Conservation (phyloP, 2,329 filamentous ascomycete species). For the Neonectria neomacrospora region DNA sequence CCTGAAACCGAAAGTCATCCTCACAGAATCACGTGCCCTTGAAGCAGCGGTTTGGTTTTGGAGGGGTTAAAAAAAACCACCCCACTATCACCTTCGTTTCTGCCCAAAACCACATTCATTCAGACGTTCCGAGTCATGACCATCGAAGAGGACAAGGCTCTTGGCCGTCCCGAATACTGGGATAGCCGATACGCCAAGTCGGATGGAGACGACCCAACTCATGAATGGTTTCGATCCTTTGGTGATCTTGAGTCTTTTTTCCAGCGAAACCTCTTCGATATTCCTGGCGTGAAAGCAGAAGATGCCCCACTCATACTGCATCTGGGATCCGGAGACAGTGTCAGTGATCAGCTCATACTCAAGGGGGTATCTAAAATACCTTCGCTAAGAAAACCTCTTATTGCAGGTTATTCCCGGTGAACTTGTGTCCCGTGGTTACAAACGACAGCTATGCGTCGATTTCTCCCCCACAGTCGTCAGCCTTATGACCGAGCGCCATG, state of each 20-base stretch:
- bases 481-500: too few relatives aligned
- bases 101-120: background rate
- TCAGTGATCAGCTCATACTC: conserved; percentile 53
- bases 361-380: too few relatives aligned
- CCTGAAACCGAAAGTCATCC: background rate
- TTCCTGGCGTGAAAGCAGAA: conserved; percentile 36
- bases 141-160: conserved; percentile 33
- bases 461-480: too few relatives aligned
- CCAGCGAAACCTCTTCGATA: conserved; percentile 53
- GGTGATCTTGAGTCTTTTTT: conserved; percentile 64
- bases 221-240: too few relatives aligned
- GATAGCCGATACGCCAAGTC: conserved; percentile 58
- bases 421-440: too few relatives aligned
- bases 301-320: conserved; percentile 61
- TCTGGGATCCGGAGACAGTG: conserved; percentile 68
- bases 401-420: too few relatives aligned
- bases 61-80: background rate
- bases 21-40: background rate
- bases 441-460: too few relatives aligned
- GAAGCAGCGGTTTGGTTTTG: background rate
- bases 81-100: background rate
- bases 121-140: background rate
- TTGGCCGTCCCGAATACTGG: conserved; percentile 61
- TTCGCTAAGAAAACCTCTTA: too few relatives aligned
- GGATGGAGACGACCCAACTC: conserved; percentile 52